phyloP scores from a whole-genome alignment of 31 red algal species.

The Odonthalia washingtoniensis region DNA sequence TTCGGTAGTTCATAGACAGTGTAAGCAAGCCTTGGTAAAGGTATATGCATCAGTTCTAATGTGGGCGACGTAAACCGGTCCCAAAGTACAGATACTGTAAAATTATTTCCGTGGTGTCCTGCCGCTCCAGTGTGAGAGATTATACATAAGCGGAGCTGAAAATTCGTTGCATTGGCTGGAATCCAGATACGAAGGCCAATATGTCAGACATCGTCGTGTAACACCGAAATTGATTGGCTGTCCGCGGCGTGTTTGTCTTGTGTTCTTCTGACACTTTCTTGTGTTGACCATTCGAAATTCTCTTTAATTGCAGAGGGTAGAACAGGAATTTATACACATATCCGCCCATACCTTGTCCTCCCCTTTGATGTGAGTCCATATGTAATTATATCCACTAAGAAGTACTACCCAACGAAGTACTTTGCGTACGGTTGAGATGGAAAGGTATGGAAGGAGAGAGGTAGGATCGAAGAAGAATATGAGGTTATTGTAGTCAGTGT shows the following conservation, averaged over 20 bases:
- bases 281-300: not conserved
- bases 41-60: not conserved
- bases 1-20: not conserved
- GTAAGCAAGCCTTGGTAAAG: conserved; percentile 12
- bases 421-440: not conserved
- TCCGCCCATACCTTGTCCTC: conserved; percentile 22
- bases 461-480: conserved; percentile 2
- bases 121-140: conserved; percentile 10
- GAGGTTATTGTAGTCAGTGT: not conserved
- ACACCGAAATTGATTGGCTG: not conserved
- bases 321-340: not conserved
- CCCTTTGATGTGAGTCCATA: not conserved
- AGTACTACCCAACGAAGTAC: not conserved
- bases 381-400: not conserved
- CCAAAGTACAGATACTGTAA: not conserved
- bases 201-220: not conserved
- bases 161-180: not conserved
- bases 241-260: not conserved
- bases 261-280: not conserved
- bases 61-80: not conserved
- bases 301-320: not conserved
- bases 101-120: conserved; percentile 23
- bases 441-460: not conserved
- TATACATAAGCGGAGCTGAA: not conserved
- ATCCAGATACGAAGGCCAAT: conserved; percentile 7